Evolutionary conservation across 208 protist genomes (phyloP).

Genomic region (Naegleria lovaniensis): DNA sequence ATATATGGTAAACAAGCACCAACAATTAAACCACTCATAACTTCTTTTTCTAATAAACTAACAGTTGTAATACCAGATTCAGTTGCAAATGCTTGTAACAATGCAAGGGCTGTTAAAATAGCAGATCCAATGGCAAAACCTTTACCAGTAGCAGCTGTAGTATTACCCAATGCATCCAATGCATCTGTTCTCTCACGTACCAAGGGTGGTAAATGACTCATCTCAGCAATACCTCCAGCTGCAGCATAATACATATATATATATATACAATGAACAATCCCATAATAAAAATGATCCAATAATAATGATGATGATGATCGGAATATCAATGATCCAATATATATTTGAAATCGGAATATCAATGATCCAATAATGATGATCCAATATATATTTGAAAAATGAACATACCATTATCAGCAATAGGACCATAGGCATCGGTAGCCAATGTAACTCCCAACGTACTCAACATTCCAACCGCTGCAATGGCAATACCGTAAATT

Average conservation of each 20-base stretch:
- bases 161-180: slow-evolving; percentile 88
- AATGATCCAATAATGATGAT: too few species aligned
- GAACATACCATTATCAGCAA: slow-evolving; percentile 70
- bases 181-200: slow-evolving; percentile 84
- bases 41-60: slow-evolving; percentile 13
- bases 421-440: slow-evolving; percentile 90
- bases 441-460: slow-evolving; percentile 75
- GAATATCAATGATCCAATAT: too few species aligned
- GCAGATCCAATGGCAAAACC: slow-evolving; percentile 85
- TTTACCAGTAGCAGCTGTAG: slow-evolving; percentile 85
- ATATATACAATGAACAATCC: too few species aligned
- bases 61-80: slow-evolving; percentile 7
- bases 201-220: slow-evolving; percentile 51
- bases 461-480: slow-evolving; percentile 88
- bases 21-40: slow-evolving; percentile 66
- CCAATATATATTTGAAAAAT: too few species aligned
- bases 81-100: slow-evolving; percentile 76
- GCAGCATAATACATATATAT: too few species aligned
- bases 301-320: too few species aligned
- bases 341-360: too few species aligned
- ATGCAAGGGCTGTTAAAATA: slow-evolving; percentile 77
- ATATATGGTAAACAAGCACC: slow-evolving; percentile 87
- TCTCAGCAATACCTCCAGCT: slow-evolving; percentile 85
- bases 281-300: too few species aligned
- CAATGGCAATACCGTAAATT: slow-evolving; percentile 81